Percentiles rank a stretch among this genome's conserved stretches.
phyloP scores from a whole-genome alignment of 768 basidiomycete species.

The Mycena rebaudengoi region DNA sequence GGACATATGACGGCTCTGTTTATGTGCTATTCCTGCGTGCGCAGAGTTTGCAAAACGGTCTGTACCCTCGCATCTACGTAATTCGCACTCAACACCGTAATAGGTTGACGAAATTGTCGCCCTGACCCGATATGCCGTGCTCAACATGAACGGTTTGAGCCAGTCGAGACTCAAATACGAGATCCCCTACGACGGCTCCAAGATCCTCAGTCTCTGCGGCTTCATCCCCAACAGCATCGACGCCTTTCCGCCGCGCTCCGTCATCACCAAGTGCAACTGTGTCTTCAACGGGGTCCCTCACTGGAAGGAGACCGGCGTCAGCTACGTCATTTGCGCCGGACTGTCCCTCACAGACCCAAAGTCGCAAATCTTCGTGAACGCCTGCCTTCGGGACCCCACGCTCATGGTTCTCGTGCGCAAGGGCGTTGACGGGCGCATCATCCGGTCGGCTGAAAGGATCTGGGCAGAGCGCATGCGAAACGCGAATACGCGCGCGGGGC shows the following conservation, averaged over 20 bases:
- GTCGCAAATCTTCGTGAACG: conserved; percentile 39
- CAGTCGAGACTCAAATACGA: conserved; percentile 34
- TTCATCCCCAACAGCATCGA: conserved; percentile 38
- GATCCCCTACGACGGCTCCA: conserved; percentile 31
- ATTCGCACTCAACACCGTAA: not conserved
- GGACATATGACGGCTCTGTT: conserved; percentile 41
- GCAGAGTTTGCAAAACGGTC: conserved; percentile 40
- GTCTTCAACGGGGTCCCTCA: conserved; percentile 26
- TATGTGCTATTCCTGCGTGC: conserved; percentile 42
- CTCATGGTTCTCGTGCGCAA: conserved; percentile 42
- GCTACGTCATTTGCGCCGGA: conserved; percentile 33
- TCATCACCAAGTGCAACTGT: conserved; percentile 30
- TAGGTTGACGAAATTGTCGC: conserved; percentile 41
- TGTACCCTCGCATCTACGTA: not conserved
- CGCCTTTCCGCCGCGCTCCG: conserved; percentile 31
- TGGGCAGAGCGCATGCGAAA: conserved; percentile 39
- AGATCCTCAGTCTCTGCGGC: conserved; percentile 38
- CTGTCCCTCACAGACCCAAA: conserved; percentile 38
- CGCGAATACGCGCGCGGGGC: conserved; percentile 35
- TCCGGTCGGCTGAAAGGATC: conserved; percentile 31
- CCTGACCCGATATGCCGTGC: conserved; percentile 37
- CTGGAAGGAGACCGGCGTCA: conserved; percentile 41
- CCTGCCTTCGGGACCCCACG: conserved; percentile 39
- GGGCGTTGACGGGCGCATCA: conserved; percentile 34
- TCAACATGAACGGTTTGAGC: conserved; percentile 23